Conservation (phyloP, 371 early-diverging fungal species). For the Mortierella sp. region DNA sequence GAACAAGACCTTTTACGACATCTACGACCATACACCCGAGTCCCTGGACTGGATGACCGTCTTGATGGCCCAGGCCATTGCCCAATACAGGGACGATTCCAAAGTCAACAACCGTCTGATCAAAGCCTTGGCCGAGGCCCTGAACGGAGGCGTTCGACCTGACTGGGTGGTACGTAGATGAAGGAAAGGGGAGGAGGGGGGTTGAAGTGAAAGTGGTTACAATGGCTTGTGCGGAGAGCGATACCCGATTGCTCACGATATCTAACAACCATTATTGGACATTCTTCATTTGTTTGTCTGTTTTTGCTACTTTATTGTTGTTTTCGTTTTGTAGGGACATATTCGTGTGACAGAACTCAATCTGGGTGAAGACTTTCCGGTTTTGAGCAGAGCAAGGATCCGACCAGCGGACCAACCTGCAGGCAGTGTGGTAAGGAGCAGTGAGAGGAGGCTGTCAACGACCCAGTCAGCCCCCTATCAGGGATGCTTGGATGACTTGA, state of each 20-base stretch:
- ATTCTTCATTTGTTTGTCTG: constrained; percentile 3
- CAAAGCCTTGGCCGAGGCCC: constrained; percentile 77
- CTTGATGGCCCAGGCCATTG: constrained; percentile 86
- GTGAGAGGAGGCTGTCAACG: not conserved
- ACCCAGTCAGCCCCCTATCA: no score
- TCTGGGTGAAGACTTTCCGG: constrained; percentile 91
- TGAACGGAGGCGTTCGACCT: constrained; percentile 87
- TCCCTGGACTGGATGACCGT: constrained; percentile 95
- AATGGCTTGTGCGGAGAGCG: not conserved
- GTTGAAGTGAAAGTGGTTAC: not conserved
- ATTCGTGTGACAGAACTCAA: constrained; percentile 91
- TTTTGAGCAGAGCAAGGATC: constrained; percentile 80
- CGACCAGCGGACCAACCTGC: constrained; percentile 75
- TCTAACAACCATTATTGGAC: not conserved
- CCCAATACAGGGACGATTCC: constrained; percentile 87
- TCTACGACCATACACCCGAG: constrained; percentile 78
- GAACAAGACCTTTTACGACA: constrained; percentile 73
- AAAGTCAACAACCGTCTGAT: constrained; percentile 81
- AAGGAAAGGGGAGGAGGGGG: no score
- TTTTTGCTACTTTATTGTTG: constrained; percentile 7
- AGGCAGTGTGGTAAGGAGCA: constrained; percentile 76
- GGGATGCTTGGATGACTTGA: constrained; percentile 8
- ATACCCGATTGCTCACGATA: constrained; percentile 2
- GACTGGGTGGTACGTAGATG: constrained; percentile 83
- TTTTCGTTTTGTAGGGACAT: constrained; percentile 67